Evolutionary conservation across 352 stramenopile genomes (phyloP).

Genomic region (Achlya hypogyna): DNA sequence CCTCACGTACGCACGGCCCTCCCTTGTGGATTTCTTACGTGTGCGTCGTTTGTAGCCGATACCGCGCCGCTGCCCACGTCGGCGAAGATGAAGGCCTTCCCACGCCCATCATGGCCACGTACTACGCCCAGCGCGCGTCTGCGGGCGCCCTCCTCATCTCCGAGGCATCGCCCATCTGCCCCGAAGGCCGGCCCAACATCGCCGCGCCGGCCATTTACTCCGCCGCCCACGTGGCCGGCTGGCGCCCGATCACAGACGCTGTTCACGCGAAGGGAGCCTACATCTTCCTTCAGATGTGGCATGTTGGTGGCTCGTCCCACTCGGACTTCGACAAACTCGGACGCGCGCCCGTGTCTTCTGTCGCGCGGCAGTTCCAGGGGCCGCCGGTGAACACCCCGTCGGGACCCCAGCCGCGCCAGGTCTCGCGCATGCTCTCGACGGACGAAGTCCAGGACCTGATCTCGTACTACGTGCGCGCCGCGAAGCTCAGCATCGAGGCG

Average conservation of each 20-base stretch:
- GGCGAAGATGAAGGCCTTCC: constrained; percentile 29
- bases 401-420: constrained; percentile 9
- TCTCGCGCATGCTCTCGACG: constrained; percentile 20
- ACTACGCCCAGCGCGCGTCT: constrained; percentile 59
- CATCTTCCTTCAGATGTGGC: constrained; percentile 71
- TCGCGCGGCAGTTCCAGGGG: not conserved
- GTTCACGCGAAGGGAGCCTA: constrained; percentile 61
- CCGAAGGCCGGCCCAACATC: constrained; percentile 19
- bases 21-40: not conserved
- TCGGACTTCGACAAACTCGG: constrained; percentile 24
- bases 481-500: constrained; percentile 53
- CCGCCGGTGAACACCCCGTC: constrained; percentile 2
- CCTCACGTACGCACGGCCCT: constrained; percentile 27
- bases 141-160: constrained; percentile 46
- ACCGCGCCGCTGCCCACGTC: constrained; percentile 25
- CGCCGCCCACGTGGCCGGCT: constrained; percentile 28
- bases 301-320: constrained; percentile 53
- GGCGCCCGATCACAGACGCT: constrained; percentile 40
- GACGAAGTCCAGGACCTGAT: constrained; percentile 42
- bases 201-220: constrained; percentile 32
- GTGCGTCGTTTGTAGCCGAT: not conserved
- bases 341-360: constrained; percentile 9
- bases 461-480: constrained; percentile 57
- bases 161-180: constrained; percentile 44
- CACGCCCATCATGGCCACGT: constrained; percentile 32